These are phyloP conservation scores for Dictyostelium citrinum DNA, from an alignment of 78 protist species.

Conservation along the genomic window DNA sequence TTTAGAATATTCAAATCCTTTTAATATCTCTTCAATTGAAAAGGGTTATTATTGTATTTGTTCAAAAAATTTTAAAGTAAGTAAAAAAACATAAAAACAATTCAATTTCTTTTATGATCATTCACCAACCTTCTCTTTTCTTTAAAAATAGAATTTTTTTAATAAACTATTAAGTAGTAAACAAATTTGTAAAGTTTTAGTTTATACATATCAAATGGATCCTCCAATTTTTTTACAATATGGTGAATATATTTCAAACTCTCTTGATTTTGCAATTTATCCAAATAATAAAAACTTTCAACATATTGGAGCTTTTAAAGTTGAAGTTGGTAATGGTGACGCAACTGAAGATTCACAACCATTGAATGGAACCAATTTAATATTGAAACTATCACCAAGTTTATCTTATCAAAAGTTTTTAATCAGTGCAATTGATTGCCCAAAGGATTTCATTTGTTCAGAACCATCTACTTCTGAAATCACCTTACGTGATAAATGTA, in stretches of 20 bases:
- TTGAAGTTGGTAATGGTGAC: constrained; percentile 8
- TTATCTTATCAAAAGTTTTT: not conserved
- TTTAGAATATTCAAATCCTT: not conserved
- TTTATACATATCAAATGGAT: constrained; percentile 21
- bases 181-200: not conserved
- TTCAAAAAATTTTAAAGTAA: constrained; percentile 9
- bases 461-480: not conserved
- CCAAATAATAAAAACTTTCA: not conserved
- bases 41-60: constrained; percentile 6
- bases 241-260: not conserved
- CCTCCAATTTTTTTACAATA: not conserved
- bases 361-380: not conserved
- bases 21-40: not conserved
- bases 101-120: not conserved
- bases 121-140: not conserved
- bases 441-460: constrained; percentile 6
- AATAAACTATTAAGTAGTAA: not conserved
- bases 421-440: constrained; percentile 4
- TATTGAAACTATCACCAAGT: not conserved
- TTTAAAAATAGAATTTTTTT: not conserved
- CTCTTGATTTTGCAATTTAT: not conserved
- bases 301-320: not conserved
- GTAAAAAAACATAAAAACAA: not conserved
- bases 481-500: not conserved
- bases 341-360: not conserved